These are phyloP conservation scores for Metschnikowia amazonensis DNA, from an alignment of 805 yeast genomes.

Conservation along the genomic window DNA sequence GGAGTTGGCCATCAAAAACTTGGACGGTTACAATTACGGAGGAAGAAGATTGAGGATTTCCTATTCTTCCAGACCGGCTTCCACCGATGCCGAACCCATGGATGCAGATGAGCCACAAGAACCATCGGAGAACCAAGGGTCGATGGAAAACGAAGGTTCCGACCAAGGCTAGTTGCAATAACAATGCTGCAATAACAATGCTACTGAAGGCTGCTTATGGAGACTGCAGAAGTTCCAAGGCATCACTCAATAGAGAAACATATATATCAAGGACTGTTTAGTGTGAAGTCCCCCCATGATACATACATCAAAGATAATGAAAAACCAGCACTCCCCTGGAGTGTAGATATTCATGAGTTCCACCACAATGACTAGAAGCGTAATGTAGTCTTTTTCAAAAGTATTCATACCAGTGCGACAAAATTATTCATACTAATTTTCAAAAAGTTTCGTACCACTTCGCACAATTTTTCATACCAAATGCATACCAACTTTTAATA, in stretches of 20 bases:
- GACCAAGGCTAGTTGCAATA: too few species aligned
- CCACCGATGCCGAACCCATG: conserved; percentile 1
- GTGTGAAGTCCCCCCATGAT: not conserved
- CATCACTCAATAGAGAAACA: not conserved
- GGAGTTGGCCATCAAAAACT: conserved; percentile 65
- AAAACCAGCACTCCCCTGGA: not conserved
- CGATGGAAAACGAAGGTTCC: not conserved
- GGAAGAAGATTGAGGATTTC: conserved; percentile 67
- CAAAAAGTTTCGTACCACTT: too few species aligned
- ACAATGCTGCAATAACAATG: too few species aligned
- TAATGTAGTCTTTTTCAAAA: too few species aligned
- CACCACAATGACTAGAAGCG: too few species aligned
- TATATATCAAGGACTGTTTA: not conserved
- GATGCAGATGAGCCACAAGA: conserved; percentile 6
- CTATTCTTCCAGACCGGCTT: conserved; percentile 45
- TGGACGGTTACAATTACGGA: conserved; percentile 81
- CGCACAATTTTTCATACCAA: too few species aligned
- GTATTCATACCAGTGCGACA: too few species aligned
- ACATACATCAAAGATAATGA: not conserved
- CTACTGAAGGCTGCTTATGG: too few species aligned
- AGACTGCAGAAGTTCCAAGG: too few species aligned
- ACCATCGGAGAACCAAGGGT: not conserved
- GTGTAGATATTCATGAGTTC: too few species aligned
- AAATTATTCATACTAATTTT: too few species aligned
- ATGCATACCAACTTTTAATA: too few species aligned